These are phyloP conservation scores for Neospermospora avenae DNA, from an alignment of 2,329 filamentous ascomycete species.

Conservation along the genomic window DNA sequence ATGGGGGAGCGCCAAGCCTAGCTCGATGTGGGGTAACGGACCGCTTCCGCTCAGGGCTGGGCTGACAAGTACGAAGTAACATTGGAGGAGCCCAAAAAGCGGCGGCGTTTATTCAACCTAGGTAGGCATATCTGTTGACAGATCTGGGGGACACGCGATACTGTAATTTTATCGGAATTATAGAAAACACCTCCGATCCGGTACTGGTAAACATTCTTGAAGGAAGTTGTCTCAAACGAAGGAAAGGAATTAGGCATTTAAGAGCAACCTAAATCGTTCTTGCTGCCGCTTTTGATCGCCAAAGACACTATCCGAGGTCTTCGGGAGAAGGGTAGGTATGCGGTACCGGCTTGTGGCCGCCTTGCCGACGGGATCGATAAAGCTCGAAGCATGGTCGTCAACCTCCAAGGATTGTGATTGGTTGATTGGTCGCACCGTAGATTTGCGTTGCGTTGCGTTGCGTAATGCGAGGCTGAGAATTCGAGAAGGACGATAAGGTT, in stretches of 20 bases:
- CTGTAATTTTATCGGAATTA: too few species aligned
- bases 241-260: too few species aligned
- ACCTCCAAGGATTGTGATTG: neutral
- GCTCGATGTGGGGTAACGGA: slow-evolving; percentile 17
- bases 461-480: slow-evolving; percentile 11
- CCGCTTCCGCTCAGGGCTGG: slow-evolving; percentile 1
- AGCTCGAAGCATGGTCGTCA: too few species aligned
- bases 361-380: neutral
- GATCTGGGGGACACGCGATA: too few species aligned
- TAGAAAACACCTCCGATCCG: too few species aligned
- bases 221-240: too few species aligned
- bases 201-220: too few species aligned
- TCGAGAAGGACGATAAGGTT: neutral
- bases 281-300: neutral
- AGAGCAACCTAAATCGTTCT: too few species aligned
- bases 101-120: too few species aligned
- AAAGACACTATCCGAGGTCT: slow-evolving; percentile 2
- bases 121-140: too few species aligned
- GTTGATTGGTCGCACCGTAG: neutral
- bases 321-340: slow-evolving; percentile 10
- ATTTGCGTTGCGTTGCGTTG: neutral
- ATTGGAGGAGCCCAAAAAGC: too few species aligned
- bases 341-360: slow-evolving; percentile 4
- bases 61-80: too few species aligned
- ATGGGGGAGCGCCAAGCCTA: neutral